phyloP scores from a whole-genome alignment of 2,329 filamentous ascomycete species.

The Pleurostoma richardsiae region DNA sequence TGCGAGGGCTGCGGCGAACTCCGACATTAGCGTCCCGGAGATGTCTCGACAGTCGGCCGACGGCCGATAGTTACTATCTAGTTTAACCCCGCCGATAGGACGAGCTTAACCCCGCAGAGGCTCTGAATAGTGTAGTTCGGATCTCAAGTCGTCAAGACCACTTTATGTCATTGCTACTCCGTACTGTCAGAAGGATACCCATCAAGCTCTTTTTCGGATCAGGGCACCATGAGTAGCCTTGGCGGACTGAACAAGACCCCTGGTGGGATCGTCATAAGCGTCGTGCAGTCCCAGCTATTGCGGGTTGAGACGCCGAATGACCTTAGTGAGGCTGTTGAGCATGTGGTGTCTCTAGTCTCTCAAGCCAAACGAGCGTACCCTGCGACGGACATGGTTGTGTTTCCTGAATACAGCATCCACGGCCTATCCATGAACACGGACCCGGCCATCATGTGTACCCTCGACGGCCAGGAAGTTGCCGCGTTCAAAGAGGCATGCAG shows the following conservation, averaged over 20 bases:
- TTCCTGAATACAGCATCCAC: constrained; percentile 21
- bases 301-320: background rate
- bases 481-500: constrained; percentile 17
- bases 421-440: constrained; percentile 19
- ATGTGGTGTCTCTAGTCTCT: background rate
- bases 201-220: too few relatives aligned
- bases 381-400: constrained; percentile 18
- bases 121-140: too few relatives aligned
- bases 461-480: constrained; percentile 20
- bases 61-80: too few relatives aligned
- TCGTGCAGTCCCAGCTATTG: background rate
- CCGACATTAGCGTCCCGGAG: too few relatives aligned
- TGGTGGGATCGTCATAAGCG: background rate
- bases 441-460: constrained; percentile 18
- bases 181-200: too few relatives aligned
- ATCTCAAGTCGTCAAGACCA: too few relatives aligned
- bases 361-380: constrained; percentile 9
- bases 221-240: background rate
- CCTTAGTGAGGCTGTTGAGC: background rate
- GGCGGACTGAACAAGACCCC: background rate
- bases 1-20: too few relatives aligned
- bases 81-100: too few relatives aligned
- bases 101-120: too few relatives aligned
- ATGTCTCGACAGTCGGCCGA: too few relatives aligned
- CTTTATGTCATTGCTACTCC: too few relatives aligned